Evolutionary conservation across 2,329 filamentous ascomycete species (phyloP).

Genomic region (Exophiala phaeomuriformis): DNA sequence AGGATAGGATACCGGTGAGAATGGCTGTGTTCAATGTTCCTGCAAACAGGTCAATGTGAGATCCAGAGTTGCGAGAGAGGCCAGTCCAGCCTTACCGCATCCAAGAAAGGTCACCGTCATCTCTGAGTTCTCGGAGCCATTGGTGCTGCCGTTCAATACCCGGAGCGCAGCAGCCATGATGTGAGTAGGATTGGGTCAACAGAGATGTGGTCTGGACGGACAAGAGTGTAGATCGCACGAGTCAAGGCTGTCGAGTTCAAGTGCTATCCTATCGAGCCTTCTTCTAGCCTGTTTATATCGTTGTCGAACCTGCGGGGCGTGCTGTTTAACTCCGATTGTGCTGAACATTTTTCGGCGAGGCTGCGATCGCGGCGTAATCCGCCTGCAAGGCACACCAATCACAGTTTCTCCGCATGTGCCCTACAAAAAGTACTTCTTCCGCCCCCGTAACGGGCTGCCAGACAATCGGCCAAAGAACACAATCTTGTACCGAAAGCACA

Average conservation of each 20-base stretch:
- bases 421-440: background rate
- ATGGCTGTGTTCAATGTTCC: conserved; percentile 83
- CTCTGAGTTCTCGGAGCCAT: conserved; percentile 2
- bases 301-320: conserved; percentile 4
- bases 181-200: too few species aligned
- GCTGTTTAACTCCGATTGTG: too few species aligned
- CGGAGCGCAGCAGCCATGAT: conserved; percentile 15
- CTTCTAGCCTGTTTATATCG: background rate
- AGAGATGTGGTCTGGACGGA: background rate
- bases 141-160: conserved; percentile 10
- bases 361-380: conserved; percentile 2
- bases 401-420: background rate
- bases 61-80: background rate
- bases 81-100: conserved; percentile 54
- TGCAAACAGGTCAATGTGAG: conserved; percentile 31
- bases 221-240: background rate
- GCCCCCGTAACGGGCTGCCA: background rate
- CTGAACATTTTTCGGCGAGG: background rate
- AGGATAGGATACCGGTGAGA: conserved; percentile 68
- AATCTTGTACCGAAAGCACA: too few species aligned
- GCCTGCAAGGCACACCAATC: conserved; percentile 18
- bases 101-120: conserved; percentile 69
- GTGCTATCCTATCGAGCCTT: too few species aligned
- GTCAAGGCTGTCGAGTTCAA: too few species aligned
- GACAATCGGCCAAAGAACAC: too few species aligned